phyloP scores from a whole-genome alignment of 2,329 filamentous ascomycete species.

The Seiridium cupressi region DNA sequence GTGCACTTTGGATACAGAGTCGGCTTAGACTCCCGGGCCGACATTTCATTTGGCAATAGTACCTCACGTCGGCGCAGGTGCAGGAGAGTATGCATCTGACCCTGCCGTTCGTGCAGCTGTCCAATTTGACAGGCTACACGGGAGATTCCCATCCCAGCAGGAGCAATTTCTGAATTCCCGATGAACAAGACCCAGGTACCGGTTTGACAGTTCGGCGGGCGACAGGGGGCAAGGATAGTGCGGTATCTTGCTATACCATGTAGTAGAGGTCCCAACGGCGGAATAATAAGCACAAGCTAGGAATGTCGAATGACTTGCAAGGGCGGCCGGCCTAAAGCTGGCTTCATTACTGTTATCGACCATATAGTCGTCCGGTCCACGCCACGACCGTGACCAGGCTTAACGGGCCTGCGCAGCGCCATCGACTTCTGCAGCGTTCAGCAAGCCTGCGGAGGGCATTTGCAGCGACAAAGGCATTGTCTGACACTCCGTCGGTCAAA shows the following conservation, averaged over 20 bases:
- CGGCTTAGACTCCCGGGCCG: not conserved
- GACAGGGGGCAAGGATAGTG: not conserved
- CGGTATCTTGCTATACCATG: not conserved
- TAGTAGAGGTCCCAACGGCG: not conserved
- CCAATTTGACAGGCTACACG: not conserved
- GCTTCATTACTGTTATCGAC: conserved; percentile 21
- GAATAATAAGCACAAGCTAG: too few species aligned
- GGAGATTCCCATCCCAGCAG: not conserved
- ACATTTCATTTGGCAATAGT: not conserved
- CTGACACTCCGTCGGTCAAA: too few species aligned
- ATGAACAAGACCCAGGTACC: not conserved
- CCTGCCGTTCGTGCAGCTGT: not conserved
- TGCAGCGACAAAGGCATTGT: too few species aligned
- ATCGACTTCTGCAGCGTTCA: too few species aligned
- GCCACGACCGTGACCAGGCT: conserved; percentile 15
- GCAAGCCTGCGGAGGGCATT: too few species aligned
- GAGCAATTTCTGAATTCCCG: not conserved
- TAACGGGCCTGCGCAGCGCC: not conserved
- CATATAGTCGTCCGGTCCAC: conserved; percentile 26
- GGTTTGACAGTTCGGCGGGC: not conserved
- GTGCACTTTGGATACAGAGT: not conserved
- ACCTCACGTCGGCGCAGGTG: not conserved
- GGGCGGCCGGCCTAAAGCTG: too few species aligned
- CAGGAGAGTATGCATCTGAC: not conserved
- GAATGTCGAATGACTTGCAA: too few species aligned